phyloP scores from a whole-genome alignment of 257 asterid genomes.

The Scutellaria baicalensis region DNA sequence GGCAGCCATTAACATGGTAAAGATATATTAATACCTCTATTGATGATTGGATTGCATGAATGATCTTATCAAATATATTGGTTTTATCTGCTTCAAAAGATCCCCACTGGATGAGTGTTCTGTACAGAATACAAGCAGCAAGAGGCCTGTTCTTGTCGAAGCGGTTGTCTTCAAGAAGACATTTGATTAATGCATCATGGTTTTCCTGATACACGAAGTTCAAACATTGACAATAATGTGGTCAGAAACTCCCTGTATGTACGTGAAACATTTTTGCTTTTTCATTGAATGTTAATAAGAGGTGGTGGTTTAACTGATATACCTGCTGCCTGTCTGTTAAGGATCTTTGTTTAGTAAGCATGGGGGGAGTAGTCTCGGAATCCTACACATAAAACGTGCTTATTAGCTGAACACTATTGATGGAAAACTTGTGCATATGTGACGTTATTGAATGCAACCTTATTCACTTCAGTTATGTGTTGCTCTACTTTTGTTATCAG shows the following conservation, averaged over 20 bases:
- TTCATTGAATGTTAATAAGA: no score
- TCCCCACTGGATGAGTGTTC: conserved; percentile 87
- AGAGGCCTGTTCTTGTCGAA: conserved; percentile 69
- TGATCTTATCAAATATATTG: conserved; percentile 68
- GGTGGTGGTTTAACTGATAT: not conserved
- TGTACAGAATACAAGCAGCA: conserved; percentile 76
- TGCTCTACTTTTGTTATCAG: conserved; percentile 33
- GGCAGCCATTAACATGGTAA: not conserved
- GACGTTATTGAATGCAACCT: conserved; percentile 17
- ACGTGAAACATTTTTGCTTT: no score
- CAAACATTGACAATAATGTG: conserved; percentile 15
- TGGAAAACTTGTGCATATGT: not conserved
- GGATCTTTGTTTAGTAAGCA: conserved; percentile 75
- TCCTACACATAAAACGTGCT: conserved; percentile 41
- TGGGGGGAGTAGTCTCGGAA: conserved; percentile 31
- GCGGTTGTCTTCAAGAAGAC: conserved; percentile 70
- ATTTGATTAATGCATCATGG: conserved; percentile 73
- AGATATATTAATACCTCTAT: conserved; percentile 54
- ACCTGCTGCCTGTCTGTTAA: conserved; percentile 90
- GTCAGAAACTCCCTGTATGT: not conserved
- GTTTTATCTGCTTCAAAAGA: conserved; percentile 90
- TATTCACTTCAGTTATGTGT: conserved; percentile 38
- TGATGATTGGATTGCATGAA: conserved; percentile 75
- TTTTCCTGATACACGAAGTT: conserved; percentile 49
- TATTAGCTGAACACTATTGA: conserved; percentile 4